phyloP scores from a whole-genome alignment of 2,329 filamentous ascomycete genomes.

The Mycogone perniciosa region DNA sequence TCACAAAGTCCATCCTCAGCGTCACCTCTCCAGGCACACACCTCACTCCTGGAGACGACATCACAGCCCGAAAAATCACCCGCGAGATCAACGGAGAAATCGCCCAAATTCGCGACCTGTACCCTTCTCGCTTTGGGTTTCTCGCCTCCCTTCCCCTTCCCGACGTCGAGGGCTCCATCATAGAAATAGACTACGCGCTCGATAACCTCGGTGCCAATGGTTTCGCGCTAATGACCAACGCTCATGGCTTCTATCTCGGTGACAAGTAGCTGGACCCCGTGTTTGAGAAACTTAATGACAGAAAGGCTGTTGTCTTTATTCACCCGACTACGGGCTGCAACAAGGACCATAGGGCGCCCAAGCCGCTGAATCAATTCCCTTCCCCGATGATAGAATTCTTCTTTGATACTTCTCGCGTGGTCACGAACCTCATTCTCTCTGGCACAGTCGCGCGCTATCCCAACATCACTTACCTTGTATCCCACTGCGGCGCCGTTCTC shows the following conservation, averaged over 20 bases:
- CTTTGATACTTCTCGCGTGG: constrained; percentile 44
- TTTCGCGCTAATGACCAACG: constrained; percentile 36
- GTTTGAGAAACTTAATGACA: constrained; percentile 34
- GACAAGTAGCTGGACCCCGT: constrained; percentile 31
- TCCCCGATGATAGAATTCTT: constrained; percentile 41
- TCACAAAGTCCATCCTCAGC: constrained; percentile 47
- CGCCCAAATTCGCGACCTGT: constrained; percentile 20
- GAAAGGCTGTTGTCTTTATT: constrained; percentile 36
- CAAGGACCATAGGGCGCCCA: constrained; percentile 19
- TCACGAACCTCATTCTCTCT: constrained; percentile 41
- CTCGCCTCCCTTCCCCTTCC: constrained; percentile 34
- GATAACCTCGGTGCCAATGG: constrained; percentile 27
- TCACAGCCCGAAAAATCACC: constrained; percentile 19
- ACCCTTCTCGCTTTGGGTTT: constrained; percentile 31
- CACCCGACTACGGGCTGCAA: constrained; percentile 32
- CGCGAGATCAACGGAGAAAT: constrained; percentile 25
- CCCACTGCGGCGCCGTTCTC: constrained; percentile 41
- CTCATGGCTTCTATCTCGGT: constrained; percentile 36
- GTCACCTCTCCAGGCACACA: constrained; percentile 48
- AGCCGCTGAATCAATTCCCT: constrained; percentile 24
- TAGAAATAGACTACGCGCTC: constrained; percentile 32
- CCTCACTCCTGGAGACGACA: constrained; percentile 30
- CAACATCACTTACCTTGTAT: constrained; percentile 40
- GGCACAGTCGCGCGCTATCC: constrained; percentile 41
- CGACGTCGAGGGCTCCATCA: constrained; percentile 22